Conservation (phyloP, 2,329 filamentous ascomycete species). For the Epichloe hybrida region DNA sequence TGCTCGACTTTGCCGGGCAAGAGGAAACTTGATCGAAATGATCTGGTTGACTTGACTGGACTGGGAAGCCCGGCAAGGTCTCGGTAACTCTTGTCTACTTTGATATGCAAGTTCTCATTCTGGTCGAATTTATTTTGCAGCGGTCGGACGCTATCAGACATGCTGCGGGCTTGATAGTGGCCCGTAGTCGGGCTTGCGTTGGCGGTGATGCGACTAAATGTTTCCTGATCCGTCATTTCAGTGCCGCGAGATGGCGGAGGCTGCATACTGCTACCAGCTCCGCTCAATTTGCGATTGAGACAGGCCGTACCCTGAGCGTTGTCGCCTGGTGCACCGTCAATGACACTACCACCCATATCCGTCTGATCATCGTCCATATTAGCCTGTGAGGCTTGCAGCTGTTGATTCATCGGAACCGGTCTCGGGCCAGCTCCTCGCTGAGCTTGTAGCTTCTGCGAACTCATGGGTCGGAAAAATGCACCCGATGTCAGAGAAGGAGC, state of each 20-base stretch:
- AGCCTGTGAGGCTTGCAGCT: conserved; percentile 14
- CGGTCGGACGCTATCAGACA: conserved; percentile 67
- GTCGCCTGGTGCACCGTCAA: conserved; percentile 38
- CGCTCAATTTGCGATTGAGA: conserved; percentile 13
- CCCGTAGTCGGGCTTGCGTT: conserved; percentile 60
- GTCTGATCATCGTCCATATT: conserved; percentile 27
- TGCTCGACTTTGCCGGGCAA: conserved; percentile 43
- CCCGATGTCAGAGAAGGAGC: conserved; percentile 79
- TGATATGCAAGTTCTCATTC: conserved; percentile 33
- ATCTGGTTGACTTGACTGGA: conserved; percentile 58
- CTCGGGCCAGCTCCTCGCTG: conserved; percentile 53
- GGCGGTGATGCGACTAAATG: conserved; percentile 55
- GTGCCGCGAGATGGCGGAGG: conserved; percentile 65
- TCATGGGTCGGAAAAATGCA: conserved; percentile 94
- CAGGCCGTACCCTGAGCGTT: conserved; percentile 35
- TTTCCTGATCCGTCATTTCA: conserved; percentile 63
- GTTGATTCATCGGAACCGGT: conserved; percentile 27
- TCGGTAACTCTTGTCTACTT: conserved; percentile 47
- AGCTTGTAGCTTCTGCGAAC: conserved; percentile 83
- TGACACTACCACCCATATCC: conserved; percentile 29
- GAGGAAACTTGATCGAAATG: conserved; percentile 65
- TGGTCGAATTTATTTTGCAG: conserved; percentile 38
- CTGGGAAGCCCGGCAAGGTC: conserved; percentile 38
- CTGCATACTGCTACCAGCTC: conserved; percentile 35
- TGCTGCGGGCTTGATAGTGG: conserved; percentile 43